Evolutionary conservation across 2,329 filamentous ascomycete genomes (phyloP), one percentile per base, ranked within the genome.

Genomic region (Ophiostoma ulmi): DNA sequence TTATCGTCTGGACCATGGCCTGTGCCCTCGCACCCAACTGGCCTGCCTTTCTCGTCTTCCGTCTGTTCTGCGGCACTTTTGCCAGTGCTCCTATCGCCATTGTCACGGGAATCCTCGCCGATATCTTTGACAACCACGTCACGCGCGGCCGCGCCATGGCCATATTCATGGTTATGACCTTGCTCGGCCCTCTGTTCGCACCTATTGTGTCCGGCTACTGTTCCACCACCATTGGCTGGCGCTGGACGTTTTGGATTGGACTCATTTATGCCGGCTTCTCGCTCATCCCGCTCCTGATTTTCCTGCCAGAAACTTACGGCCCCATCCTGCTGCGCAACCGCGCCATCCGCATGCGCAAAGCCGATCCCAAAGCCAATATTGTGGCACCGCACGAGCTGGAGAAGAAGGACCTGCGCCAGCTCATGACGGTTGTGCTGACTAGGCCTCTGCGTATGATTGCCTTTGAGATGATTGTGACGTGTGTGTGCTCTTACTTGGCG

Each of bases 391-490:
- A 87, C 68, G 89, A 92, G 76, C 79, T 91, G 31, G 87, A 91
- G 75, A 81, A 83, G 69, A 83, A 85, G 38, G 79, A 88, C 71
- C 69, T 86, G 61, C 82, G 80, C 48, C 85, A 90, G 74, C 83
- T 92, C 69, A 77, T 88, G n/a, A 87, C 85, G 1, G 86, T 90
- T n/a, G 89, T 92, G 0, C 80, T 94, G 52, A 89, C 88, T 1
- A 82, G 91, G 0, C 91, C 92, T 0, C 78, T 93, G 6, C 84
- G 89, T 36, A 94, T 94, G 91, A 81, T 90, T 41, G 64, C 86
- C 68, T 88, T 85, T 63, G 92, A 95, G 76, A 88, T 90, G 67
- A 90, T 94, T 68, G 90, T 94, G 8, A 82, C 88, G 35, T 89
- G 88, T 67, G 87, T 86, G 1, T 92, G 89, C 77, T 77, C 87